Conservation (phyloP, 495 filamentous ascomycete species). For the Hypoxylon lienhwacheense region DNA sequence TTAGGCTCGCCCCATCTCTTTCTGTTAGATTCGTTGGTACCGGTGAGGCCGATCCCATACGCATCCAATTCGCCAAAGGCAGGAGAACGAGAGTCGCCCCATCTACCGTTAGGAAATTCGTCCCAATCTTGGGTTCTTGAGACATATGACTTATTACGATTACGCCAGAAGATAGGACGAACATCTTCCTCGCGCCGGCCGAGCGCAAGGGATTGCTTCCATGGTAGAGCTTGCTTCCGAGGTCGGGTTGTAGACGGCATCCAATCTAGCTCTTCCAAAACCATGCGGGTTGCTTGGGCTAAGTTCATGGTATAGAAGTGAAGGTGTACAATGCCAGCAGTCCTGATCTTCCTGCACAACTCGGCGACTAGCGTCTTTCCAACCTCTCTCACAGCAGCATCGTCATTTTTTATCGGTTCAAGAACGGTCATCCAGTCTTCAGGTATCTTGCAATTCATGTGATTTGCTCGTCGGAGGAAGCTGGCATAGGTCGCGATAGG, state of each 20-base stretch:
- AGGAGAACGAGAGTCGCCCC: conserved; percentile 96
- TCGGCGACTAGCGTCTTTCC: conserved; percentile 89
- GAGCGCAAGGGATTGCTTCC: conserved; percentile 89
- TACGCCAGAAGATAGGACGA: conserved; percentile 98
- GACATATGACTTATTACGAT: conserved; percentile 93
- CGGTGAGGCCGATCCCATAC: conserved; percentile 92
- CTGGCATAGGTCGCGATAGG: conserved; percentile 93
- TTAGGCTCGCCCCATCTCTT: conserved; percentile 91
- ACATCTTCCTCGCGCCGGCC: conserved; percentile 92
- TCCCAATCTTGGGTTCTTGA: conserved; percentile 98
- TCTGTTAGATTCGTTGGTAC: conserved; percentile 95
- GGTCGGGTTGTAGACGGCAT: conserved; percentile 74
- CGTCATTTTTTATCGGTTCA: conserved; percentile 95
- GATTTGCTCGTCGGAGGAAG: conserved; percentile 84
- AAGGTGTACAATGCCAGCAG: conserved; percentile 79
- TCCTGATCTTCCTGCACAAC: conserved; percentile 82
- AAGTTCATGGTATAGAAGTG: conserved; percentile 99
- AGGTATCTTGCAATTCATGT: conserved; percentile 83
- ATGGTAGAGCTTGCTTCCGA: conserved; percentile 82
- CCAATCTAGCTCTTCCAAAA: conserved; percentile 84
- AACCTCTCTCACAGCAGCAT: conserved; percentile 86
- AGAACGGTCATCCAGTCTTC: conserved; percentile 76
- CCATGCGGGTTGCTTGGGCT: conserved; percentile 88
- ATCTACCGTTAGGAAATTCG: conserved; percentile 98
- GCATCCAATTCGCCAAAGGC: conserved; percentile 96